A percentile compares a stretch with the other conserved stretches of the same genome.
These are phyloP conservation scores for Gaeumannomyces sp. DNA, from an alignment of 2,329 filamentous ascomycete genomes.

Conservation along the genomic window DNA sequence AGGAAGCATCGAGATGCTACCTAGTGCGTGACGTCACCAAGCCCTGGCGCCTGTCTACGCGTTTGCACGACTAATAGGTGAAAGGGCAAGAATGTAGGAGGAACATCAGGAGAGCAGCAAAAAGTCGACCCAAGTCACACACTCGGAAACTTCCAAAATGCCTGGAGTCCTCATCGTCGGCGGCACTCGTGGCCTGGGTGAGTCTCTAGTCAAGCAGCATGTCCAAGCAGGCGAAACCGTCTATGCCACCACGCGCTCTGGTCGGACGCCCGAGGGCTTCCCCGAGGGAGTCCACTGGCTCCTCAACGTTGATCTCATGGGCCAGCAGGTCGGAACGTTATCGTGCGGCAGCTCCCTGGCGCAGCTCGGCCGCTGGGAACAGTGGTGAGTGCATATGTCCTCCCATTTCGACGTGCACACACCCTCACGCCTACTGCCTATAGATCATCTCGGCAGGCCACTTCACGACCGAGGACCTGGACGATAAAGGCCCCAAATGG, in stretches of 20 bases:
- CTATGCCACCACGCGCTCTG: constrained; percentile 33
- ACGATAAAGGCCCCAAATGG: constrained; percentile 52
- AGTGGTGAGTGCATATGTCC: background rate
- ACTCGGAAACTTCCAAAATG: constrained; percentile 3
- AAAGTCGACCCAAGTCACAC: background rate
- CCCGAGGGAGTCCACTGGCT: constrained; percentile 4
- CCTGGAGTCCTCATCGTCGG: constrained; percentile 53
- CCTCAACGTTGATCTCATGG: constrained; percentile 3
- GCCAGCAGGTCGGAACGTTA: background rate
- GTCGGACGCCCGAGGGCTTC: background rate
- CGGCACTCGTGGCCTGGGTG: constrained; percentile 62
- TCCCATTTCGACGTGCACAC: background rate
- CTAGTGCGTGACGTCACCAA: no score
- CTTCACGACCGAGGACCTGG: constrained; percentile 60
- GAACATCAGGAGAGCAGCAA: background rate
- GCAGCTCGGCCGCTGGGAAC: background rate
- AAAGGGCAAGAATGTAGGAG: no score
- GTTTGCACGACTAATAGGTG: no score
- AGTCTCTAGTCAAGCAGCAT: constrained; percentile 54
- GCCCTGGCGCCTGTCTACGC: no score
- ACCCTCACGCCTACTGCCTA: constrained; percentile 15
- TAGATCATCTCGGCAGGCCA: constrained; percentile 64
- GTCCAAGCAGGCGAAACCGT: constrained; percentile 42
- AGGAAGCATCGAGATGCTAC: no score
- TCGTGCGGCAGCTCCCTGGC: background rate